Conservation (phyloP, 129 eudicot species). For the carrot (Daucus carota) region DH1_v3.0 NC_030387.2:31463501-31464000, state of each 20-base stretch:
- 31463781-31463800: slow-evolving; percentile 11
- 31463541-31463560: too few relatives aligned
- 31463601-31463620: too few relatives aligned
- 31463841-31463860: slow-evolving; percentile 83
- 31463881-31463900: slow-evolving; percentile 4
- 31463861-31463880: slow-evolving; percentile 62
- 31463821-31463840: slow-evolving; percentile 21
- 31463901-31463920: not conserved
- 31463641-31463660: too few relatives aligned
- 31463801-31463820: slow-evolving; percentile 22
- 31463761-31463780: not conserved
- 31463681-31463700: too few relatives aligned
- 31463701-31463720: too few relatives aligned
- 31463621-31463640: too few relatives aligned
- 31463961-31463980: slow-evolving; percentile 83
- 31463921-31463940: slow-evolving; percentile 6
- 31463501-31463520: too few relatives aligned
- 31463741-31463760: not conserved
- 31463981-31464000: slow-evolving; percentile 50
- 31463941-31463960: slow-evolving; percentile 53
- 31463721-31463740: too few relatives aligned
- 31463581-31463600: too few relatives aligned
- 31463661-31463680: too few relatives aligned
- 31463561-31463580: too few relatives aligned
- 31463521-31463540: too few relatives aligned